phyloP scores from a whole-genome alignment of 2,329 filamentous ascomycete genomes.

The Aspergillus tamarii region DNA sequence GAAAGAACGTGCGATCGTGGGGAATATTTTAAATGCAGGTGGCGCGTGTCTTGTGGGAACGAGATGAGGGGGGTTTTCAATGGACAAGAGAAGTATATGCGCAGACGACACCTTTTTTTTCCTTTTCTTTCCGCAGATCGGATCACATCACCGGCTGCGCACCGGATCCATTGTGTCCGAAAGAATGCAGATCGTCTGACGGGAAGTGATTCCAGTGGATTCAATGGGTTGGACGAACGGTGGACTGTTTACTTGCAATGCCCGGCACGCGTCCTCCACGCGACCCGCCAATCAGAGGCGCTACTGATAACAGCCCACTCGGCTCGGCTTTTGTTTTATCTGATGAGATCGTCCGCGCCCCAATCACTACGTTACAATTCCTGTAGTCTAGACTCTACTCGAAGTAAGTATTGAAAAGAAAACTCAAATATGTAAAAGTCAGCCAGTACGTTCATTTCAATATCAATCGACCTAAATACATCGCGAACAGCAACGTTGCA shows the following conservation, averaged over 20 bases:
- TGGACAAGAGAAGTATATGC: neutral
- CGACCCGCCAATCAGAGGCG: conserved; percentile 14
- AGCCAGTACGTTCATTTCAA: neutral
- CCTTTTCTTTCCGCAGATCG: neutral
- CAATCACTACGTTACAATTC: too few species aligned
- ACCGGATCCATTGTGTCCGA: conserved; percentile 19
- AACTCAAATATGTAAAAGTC: neutral
- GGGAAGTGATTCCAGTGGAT: neutral
- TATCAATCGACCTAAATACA: neutral
- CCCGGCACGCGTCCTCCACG: conserved; percentile 13
- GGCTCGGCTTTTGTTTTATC: conserved; percentile 1
- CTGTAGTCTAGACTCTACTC: too few species aligned
- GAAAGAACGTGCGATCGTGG: neutral
- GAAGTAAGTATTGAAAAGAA: too few species aligned
- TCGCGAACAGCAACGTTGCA: neutral
- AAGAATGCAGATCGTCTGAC: conserved; percentile 18
- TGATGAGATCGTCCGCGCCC: neutral
- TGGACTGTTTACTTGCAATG: conserved; percentile 5
- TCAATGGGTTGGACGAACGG: neutral
- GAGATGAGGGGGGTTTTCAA: neutral
- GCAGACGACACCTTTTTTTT: neutral
- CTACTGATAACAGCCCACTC: conserved; percentile 5
- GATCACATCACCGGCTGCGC: conserved; percentile 20
- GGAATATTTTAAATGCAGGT: neutral
- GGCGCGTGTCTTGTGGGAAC: neutral